phyloP scores from a whole-genome alignment of 495 filamentous ascomycete genomes.

The Aeminium ludgeri region DNA sequence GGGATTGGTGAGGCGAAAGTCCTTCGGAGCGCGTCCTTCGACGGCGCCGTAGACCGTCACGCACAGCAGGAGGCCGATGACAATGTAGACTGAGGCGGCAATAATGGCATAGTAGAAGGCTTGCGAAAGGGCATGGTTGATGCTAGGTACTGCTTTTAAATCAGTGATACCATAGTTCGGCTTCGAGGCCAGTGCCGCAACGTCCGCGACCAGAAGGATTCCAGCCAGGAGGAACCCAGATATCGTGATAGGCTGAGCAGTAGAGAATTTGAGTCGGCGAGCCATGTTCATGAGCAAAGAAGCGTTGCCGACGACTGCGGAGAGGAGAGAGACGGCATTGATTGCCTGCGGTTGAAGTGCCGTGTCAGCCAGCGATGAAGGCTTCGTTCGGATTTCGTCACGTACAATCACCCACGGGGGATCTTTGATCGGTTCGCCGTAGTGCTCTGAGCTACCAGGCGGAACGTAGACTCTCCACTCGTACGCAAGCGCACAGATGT shows the following conservation, averaged over 20 bases:
- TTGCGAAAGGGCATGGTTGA: constrained; percentile 42
- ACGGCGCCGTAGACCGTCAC: constrained; percentile 52
- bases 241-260: constrained; percentile 51
- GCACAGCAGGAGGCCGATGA: constrained; percentile 53
- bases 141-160: background rate
- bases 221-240: constrained; percentile 51
- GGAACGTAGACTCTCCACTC: constrained; percentile 53
- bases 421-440: constrained; percentile 42
- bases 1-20: constrained; percentile 53
- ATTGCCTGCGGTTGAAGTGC: constrained; percentile 36
- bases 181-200: constrained; percentile 32
- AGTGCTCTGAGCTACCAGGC: constrained; percentile 30
- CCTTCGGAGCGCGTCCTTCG: constrained; percentile 43
- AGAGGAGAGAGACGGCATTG: constrained; percentile 55
- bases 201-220: constrained; percentile 43
- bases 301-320: constrained; percentile 56
- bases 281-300: constrained; percentile 60
- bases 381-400: too few relatives aligned
- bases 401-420: constrained; percentile 36
- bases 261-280: constrained; percentile 37
- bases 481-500: constrained; percentile 55
- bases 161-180: constrained; percentile 8
- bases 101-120: constrained; percentile 70
- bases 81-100: constrained; percentile 58
- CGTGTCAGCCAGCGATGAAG: too few relatives aligned